Conservation (phyloP, 2,329 filamentous ascomycete genomes). For the Escovopsis sp. region DNA sequence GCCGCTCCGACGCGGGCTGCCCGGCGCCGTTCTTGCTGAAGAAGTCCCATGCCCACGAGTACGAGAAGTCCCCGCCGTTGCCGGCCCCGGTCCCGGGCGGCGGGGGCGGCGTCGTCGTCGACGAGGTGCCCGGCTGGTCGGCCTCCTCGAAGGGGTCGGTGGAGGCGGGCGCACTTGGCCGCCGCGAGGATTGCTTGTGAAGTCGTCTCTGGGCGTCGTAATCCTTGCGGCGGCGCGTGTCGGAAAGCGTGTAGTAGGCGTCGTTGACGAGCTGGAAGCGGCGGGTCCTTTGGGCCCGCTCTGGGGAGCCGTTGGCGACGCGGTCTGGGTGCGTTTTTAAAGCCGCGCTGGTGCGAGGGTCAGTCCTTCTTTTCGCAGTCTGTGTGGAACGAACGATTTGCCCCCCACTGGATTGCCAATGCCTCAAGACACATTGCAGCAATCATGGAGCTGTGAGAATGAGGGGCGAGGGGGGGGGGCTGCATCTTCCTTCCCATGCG, state of each 20-base stretch:
- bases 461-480: neutral
- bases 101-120: conserved; percentile 7
- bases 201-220: conserved; percentile 55
- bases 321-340: conserved; percentile 90
- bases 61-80: conserved; percentile 30
- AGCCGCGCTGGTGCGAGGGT: conserved; percentile 44
- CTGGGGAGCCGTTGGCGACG: conserved; percentile 67
- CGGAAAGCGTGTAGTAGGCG: conserved; percentile 82
- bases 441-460: neutral
- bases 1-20: conserved; percentile 23
- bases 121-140: conserved; percentile 11
- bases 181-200: conserved; percentile 8
- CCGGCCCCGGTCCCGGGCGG: no score
- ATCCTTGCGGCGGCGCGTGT: conserved; percentile 58
- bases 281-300: conserved; percentile 66
- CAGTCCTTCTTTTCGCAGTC: no score
- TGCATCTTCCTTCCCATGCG: conserved; percentile 2
- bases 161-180: conserved; percentile 9
- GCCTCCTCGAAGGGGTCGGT: conserved; percentile 32
- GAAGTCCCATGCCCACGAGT: conserved; percentile 64
- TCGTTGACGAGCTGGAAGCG: conserved; percentile 88
- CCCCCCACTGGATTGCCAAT: no score
- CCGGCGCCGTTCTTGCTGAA: conserved; percentile 25
- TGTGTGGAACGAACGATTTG: no score
- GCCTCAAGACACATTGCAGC: no score